A percentile compares a stretch with the other conserved stretches of the same genome.
Conservation (phyloP, 164 flowering plant species). For the Houttuynia cordata region DNA sequence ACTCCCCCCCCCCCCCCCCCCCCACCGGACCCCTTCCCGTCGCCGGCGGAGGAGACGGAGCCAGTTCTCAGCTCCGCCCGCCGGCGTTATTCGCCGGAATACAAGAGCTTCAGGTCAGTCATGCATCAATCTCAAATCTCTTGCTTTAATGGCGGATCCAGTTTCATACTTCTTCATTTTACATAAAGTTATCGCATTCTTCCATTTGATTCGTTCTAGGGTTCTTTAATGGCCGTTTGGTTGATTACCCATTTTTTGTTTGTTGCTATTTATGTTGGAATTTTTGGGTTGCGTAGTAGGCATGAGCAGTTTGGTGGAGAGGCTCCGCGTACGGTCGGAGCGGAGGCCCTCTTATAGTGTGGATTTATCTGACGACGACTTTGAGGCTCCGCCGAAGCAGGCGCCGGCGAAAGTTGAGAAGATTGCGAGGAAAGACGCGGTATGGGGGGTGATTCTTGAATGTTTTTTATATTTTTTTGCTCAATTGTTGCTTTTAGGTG, state of each 20-base stretch:
- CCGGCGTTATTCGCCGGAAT: conserved; percentile 72
- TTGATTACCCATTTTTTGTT: background rate
- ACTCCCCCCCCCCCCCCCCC: too few species aligned
- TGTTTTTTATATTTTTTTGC: background rate
- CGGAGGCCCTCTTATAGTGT: conserved; percentile 63
- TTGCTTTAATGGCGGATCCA: too few species aligned
- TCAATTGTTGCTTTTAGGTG: background rate
- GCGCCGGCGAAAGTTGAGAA: conserved; percentile 35
- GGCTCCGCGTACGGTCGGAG: conserved; percentile 84
- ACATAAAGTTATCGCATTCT: too few species aligned
- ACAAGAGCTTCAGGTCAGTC: conserved; percentile 15
- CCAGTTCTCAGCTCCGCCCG: conserved; percentile 46
- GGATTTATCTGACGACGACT: conserved; percentile 84
- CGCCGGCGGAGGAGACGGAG: too few species aligned
- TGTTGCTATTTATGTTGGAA: background rate
- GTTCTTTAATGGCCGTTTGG: background rate
- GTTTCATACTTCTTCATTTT: too few species aligned
- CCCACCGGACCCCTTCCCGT: too few species aligned
- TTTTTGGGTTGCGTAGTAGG: conserved; percentile 6
- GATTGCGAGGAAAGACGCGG: conserved; percentile 65
- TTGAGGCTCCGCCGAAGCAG: conserved; percentile 25
- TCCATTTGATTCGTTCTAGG: conserved; percentile 15
- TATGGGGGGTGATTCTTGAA: conserved; percentile 18
- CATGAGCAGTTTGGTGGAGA: conserved; percentile 95
- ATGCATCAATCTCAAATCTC: too few species aligned